phyloP scores from a whole-genome alignment of 306 rosid species.

The Cucurbita ficifolia region DNA sequence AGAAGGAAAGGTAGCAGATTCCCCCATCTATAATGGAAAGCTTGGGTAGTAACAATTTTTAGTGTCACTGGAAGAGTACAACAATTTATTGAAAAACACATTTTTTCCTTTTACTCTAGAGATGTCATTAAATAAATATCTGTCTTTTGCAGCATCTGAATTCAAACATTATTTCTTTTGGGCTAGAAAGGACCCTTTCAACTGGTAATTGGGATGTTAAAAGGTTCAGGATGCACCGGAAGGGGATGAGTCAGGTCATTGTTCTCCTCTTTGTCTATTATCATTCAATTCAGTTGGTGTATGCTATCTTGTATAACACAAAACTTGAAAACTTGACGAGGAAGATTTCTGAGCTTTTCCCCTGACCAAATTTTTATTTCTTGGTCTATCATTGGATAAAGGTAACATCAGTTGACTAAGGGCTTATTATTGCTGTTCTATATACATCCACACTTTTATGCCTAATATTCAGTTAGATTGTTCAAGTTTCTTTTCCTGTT shows the following conservation, averaged over 20 bases:
- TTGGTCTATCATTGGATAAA: not conserved
- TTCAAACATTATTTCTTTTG: constrained; percentile 26
- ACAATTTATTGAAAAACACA: not conserved
- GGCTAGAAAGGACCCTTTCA: constrained; percentile 77
- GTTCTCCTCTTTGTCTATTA: not conserved
- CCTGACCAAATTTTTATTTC: not conserved
- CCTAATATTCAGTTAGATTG: not conserved
- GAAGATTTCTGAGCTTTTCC: not conserved
- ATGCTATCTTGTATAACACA: not conserved
- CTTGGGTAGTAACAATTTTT: not conserved
- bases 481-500: not conserved
- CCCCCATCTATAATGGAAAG: not conserved
- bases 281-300: not conserved
- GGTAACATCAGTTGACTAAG: not conserved
- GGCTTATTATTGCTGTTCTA: not conserved
- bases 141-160: constrained; percentile 15
- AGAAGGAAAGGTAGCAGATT: not conserved
- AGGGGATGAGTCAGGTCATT: constrained; percentile 87
- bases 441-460: not conserved
- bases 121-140: not conserved
- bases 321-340: not conserved
- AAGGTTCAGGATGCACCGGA: constrained; percentile 74
- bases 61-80: not conserved
- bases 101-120: not conserved
- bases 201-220: constrained; percentile 72